Percentiles rank a stretch among this genome's conserved stretches.
Evolutionary conservation across 805 yeast genomes (phyloP).

Genomic region (Helenozyma rhizophorensis): DNA sequence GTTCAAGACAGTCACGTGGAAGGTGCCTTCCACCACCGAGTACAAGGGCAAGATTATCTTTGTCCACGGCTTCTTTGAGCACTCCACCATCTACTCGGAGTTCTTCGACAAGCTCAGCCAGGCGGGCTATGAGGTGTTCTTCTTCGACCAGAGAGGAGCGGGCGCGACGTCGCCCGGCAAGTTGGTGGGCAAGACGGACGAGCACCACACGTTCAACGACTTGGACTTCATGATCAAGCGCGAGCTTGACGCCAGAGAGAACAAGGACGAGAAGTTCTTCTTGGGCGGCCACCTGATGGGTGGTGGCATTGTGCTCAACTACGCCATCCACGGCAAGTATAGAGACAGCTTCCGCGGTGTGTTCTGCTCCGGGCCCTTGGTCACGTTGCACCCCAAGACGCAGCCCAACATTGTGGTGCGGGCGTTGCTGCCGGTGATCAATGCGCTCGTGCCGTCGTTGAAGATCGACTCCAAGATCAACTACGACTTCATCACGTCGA

Average conservation of each 20-base stretch:
- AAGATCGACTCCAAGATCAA: slow-evolving; percentile 53
- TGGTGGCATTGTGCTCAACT: slow-evolving; percentile 65
- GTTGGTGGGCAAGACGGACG: slow-evolving; percentile 53
- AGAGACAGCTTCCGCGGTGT: slow-evolving; percentile 44
- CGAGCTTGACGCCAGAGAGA: slow-evolving; percentile 32
- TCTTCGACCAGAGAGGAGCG: slow-evolving; percentile 74
- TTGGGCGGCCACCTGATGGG: slow-evolving; percentile 80
- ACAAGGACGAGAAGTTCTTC: slow-evolving; percentile 37
- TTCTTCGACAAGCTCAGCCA: slow-evolving; percentile 49
- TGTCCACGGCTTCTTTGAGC: slow-evolving; percentile 74
- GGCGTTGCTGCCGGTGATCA: slow-evolving; percentile 35
- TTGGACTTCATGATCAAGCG: slow-evolving; percentile 52
- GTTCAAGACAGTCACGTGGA: slow-evolving; percentile 40
- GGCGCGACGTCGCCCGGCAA: slow-evolving; percentile 59
- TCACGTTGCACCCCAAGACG: slow-evolving; percentile 54
- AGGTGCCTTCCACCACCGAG: slow-evolving; percentile 27
- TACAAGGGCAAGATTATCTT: slow-evolving; percentile 53
- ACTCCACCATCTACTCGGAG: slow-evolving; percentile 44
- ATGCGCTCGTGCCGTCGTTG: slow-evolving; percentile 41
- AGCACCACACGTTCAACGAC: slow-evolving; percentile 52
- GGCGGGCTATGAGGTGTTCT: slow-evolving; percentile 60
- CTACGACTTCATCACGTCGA: slow-evolving; percentile 50
- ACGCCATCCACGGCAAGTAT: slow-evolving; percentile 52
- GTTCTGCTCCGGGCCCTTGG: slow-evolving; percentile 56
- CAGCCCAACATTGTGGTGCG: slow-evolving; percentile 47